These are phyloP conservation scores for Brassica carinata DNA, from an alignment of 345 rosid species.

Conservation along the genomic window DNA sequence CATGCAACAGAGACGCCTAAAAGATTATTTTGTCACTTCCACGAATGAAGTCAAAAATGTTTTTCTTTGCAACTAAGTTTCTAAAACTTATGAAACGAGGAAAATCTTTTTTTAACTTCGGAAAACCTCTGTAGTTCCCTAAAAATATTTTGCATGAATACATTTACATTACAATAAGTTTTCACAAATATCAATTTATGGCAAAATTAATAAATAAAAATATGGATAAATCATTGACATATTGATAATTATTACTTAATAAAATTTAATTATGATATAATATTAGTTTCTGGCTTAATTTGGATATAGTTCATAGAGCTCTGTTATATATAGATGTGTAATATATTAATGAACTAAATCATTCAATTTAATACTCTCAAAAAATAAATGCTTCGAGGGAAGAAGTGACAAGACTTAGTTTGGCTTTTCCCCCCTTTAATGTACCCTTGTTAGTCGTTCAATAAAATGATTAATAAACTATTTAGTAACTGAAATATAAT, in stretches of 20 bases:
- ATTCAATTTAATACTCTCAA: background rate
- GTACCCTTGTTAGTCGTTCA: background rate
- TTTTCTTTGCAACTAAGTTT: background rate
- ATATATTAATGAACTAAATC: background rate
- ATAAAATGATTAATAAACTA: background rate
- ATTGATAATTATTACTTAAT: background rate
- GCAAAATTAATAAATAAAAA: background rate
- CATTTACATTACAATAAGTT: background rate
- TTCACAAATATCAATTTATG: background rate
- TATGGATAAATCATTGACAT: background rate
- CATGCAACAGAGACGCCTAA: constrained; percentile 31
- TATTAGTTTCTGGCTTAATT: background rate
- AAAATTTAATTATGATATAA: background rate
- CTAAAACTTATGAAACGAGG: background rate
- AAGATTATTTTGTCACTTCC: constrained; percentile 33
- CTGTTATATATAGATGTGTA: background rate
- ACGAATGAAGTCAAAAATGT: background rate
- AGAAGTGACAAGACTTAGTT: background rate
- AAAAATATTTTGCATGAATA: background rate
- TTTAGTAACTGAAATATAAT: background rate
- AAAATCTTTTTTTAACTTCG: background rate
- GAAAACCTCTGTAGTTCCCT: background rate
- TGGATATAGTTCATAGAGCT: background rate
- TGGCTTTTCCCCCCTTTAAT: background rate
- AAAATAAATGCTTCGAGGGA: background rate